Conservation (phyloP, 768 basidiomycete species). For the Amanita rubescens region DNA sequence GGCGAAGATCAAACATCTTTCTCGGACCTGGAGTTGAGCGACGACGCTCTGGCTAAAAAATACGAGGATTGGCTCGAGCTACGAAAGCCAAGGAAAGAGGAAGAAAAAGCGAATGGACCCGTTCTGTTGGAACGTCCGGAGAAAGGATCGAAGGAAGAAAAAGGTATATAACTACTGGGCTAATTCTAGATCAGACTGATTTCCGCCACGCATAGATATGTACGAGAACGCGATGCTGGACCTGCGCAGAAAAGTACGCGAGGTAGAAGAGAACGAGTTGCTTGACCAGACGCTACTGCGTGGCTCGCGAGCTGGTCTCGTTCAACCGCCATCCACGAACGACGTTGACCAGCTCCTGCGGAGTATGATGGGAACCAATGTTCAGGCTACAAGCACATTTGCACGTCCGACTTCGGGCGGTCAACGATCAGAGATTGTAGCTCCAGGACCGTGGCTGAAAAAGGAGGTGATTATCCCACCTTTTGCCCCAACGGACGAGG, state of each 20-base stretch:
- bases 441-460: slow-evolving; percentile 6
- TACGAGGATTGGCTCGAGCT: slow-evolving; percentile 33
- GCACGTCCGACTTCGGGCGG: background rate
- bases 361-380: slow-evolving; percentile 39
- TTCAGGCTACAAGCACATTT: background rate
- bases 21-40: slow-evolving; percentile 38
- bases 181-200: background rate
- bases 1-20: slow-evolving; percentile 37
- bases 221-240: slow-evolving; percentile 29
- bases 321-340: slow-evolving; percentile 33
- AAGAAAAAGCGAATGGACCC: slow-evolving; percentile 31
- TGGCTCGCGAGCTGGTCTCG: slow-evolving; percentile 38
- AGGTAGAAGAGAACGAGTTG: slow-evolving; percentile 40
- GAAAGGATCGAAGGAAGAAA: slow-evolving; percentile 24
- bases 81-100: slow-evolving; percentile 29
- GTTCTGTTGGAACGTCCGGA: slow-evolving; percentile 27
- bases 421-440: background rate
- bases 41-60: slow-evolving; percentile 35
- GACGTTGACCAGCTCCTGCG: slow-evolving; percentile 45
- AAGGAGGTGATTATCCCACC: background rate
- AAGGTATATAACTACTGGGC: slow-evolving; percentile 22
- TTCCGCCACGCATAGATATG: slow-evolving; percentile 16
- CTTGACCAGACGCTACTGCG: slow-evolving; percentile 41
- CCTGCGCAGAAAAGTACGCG: slow-evolving; percentile 29
- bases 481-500: background rate